phyloP scores from a whole-genome alignment of 768 basidiomycete genomes.

The Phanerodontia chrysosporium region DNA sequence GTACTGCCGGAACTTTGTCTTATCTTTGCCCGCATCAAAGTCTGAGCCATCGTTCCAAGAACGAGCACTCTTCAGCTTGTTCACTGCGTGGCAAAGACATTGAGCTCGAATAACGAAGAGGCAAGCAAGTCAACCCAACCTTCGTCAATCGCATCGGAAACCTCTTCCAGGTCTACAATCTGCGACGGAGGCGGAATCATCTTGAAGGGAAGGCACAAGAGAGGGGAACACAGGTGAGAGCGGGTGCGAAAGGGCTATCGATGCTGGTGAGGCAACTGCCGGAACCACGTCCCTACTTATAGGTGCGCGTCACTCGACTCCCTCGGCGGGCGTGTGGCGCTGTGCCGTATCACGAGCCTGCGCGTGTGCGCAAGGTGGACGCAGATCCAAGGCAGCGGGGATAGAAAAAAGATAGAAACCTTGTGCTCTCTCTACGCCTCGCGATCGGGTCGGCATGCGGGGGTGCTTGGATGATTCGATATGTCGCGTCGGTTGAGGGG shows the following conservation, averaged over 20 bases:
- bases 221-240: background rate
- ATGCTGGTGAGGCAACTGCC: background rate
- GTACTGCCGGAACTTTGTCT: constrained; percentile 66
- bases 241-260: background rate
- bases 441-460: background rate
- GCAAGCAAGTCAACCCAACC: constrained; percentile 28
- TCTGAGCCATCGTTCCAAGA: constrained; percentile 49
- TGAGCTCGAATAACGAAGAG: background rate
- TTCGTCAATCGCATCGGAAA: constrained; percentile 47
- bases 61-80: constrained; percentile 46
- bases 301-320: background rate
- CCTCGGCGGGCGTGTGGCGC: background rate
- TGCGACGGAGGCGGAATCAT: constrained; percentile 7
- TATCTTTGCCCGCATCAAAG: constrained; percentile 63
- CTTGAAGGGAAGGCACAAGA: background rate
- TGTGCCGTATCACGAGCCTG: constrained; percentile 1
- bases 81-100: constrained; percentile 41
- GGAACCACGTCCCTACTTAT: background rate
- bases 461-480: background rate
- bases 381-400: background rate
- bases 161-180: constrained; percentile 34
- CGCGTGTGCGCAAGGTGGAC: background rate
- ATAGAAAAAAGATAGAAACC: background rate
- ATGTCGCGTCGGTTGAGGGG: background rate
- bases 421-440: background rate